Conservation (phyloP, 305 asterid genomes). For the Rubia peregrina region DNA sequence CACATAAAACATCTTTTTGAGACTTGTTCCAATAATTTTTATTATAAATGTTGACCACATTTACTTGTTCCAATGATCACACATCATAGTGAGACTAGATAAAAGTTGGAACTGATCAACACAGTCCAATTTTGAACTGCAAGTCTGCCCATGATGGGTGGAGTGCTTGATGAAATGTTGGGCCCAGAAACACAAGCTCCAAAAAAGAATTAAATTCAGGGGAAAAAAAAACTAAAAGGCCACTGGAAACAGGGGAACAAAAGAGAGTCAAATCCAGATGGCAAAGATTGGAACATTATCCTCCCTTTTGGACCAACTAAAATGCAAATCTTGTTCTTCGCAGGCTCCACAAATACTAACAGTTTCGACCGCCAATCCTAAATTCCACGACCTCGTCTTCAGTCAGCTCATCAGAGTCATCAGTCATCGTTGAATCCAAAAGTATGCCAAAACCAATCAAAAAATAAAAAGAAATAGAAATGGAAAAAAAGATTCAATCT, state of each 20-base stretch:
- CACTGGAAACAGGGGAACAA: not conserved
- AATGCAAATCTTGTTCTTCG: not conserved
- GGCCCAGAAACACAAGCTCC: not conserved
- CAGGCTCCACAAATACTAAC: not conserved
- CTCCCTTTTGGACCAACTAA: slow-evolving; percentile 3
- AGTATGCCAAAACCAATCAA: not conserved
- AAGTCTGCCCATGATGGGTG: not conserved
- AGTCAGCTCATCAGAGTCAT: not conserved
- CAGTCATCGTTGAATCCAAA: not conserved
- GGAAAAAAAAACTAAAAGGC: not conserved
- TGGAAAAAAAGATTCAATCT: not conserved
- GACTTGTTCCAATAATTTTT: too few species aligned
- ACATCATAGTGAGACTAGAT: too few species aligned
- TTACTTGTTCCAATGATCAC: too few species aligned
- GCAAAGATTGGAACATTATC: slow-evolving; percentile 1
- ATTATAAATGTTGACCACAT: too few species aligned
- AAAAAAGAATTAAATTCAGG: not conserved
- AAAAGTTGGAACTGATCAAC: too few species aligned
- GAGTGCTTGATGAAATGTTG: not conserved
- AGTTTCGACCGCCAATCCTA: not conserved
- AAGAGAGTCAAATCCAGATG: not conserved
- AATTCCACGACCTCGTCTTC: slow-evolving; percentile 10
- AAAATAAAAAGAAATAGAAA: not conserved
- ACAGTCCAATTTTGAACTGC: too few species aligned
- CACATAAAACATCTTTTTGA: too few species aligned